Conservation (phyloP, 495 filamentous ascomycete species). For the Penicillium odoratum region DNA sequence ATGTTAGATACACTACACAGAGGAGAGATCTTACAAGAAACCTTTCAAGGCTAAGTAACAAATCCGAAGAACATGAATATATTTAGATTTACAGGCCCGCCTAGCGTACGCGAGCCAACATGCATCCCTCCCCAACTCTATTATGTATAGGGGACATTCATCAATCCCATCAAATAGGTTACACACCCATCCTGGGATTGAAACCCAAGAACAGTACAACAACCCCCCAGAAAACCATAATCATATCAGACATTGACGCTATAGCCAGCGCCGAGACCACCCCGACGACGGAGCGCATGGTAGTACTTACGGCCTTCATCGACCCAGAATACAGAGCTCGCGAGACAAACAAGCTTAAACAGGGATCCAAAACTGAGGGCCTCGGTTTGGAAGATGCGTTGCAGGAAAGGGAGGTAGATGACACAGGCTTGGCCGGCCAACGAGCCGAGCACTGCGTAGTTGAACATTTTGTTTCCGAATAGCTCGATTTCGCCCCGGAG, state of each 20-base stretch:
- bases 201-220: neutral
- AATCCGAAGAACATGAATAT: slow-evolving; percentile 3
- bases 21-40: no score
- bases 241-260: slow-evolving; percentile 44
- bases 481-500: slow-evolving; percentile 81
- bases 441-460: slow-evolving; percentile 84
- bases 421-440: slow-evolving; percentile 83
- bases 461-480: slow-evolving; percentile 89
- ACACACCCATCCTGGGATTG: slow-evolving; percentile 12
- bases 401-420: slow-evolving; percentile 90
- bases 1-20: neutral
- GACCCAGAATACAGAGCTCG: slow-evolving; percentile 90
- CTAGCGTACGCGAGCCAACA: neutral
- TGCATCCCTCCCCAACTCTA: slow-evolving; percentile 13
- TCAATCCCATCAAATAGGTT: slow-evolving; percentile 20
- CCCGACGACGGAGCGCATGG: slow-evolving; percentile 32
- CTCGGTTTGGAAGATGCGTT: slow-evolving; percentile 95
- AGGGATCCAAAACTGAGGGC: slow-evolving; percentile 73
- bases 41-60: neutral
- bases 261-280: slow-evolving; percentile 42
- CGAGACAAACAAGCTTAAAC: slow-evolving; percentile 65
- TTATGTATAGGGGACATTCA: slow-evolving; percentile 24
- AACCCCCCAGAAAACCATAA: neutral
- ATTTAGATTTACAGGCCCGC: slow-evolving; percentile 3
- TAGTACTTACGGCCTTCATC: slow-evolving; percentile 86